phyloP scores from a whole-genome alignment of 768 basidiomycete species.

The Trametes villosa region DNA sequence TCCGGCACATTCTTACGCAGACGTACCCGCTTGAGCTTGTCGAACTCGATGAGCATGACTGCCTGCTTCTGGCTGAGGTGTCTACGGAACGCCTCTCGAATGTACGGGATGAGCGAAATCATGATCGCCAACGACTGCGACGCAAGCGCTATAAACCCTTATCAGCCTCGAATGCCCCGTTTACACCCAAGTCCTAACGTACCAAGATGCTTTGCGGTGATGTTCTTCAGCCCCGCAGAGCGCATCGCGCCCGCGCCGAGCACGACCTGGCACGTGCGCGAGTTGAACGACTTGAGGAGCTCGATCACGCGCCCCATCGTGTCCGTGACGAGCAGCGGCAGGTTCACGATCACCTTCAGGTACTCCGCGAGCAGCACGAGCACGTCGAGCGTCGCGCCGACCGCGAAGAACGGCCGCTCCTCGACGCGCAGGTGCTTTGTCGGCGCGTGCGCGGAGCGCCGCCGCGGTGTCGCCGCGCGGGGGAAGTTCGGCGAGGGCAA shows the following conservation, averaged over 20 bases:
- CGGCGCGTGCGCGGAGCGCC: slow-evolving; percentile 23
- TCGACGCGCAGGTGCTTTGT: slow-evolving; percentile 78
- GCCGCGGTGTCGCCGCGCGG: slow-evolving; percentile 23
- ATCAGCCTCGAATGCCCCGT: slow-evolving; percentile 17
- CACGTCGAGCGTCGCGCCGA: slow-evolving; percentile 81
- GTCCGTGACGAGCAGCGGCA: slow-evolving; percentile 89
- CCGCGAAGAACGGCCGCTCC: slow-evolving; percentile 82
- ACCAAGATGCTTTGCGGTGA: slow-evolving; percentile 98
- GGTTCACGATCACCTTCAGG: slow-evolving; percentile 83
- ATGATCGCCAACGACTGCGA: slow-evolving; percentile 96
- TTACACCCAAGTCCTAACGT: slow-evolving; percentile 28
- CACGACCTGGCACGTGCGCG: slow-evolving; percentile 96
- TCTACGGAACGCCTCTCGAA: slow-evolving; percentile 92
- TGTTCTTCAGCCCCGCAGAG: slow-evolving; percentile 95
- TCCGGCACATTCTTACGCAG: background rate
- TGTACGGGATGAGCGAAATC: slow-evolving; percentile 92
- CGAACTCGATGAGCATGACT: slow-evolving; percentile 96
- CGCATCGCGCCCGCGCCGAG: slow-evolving; percentile 99
- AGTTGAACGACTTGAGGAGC: slow-evolving; percentile 97
- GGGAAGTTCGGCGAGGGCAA: slow-evolving; percentile 30
- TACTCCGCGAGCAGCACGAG: slow-evolving; percentile 82
- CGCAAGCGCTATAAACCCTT: slow-evolving; percentile 69
- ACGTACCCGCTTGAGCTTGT: slow-evolving; percentile 93
- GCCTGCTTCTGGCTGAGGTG: slow-evolving; percentile 95
- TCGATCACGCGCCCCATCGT: slow-evolving; percentile 95